Conservation (phyloP, 768 basidiomycete genomes). For the Lentinula guzmanii region DNA sequence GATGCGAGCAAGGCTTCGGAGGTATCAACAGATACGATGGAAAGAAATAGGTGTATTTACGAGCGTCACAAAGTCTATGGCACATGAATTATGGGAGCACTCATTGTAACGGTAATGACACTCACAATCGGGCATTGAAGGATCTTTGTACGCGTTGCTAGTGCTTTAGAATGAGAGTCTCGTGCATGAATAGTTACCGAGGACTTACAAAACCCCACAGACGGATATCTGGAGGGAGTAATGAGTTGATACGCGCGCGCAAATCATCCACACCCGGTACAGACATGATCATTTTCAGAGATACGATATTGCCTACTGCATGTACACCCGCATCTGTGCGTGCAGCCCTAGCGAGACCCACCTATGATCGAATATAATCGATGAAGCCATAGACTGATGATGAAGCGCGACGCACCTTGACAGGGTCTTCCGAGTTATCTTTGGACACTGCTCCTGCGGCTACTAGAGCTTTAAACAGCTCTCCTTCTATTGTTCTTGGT, state of each 20-base stretch:
- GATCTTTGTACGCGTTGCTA: conserved; percentile 54
- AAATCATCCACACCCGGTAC: conserved; percentile 71
- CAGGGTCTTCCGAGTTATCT: conserved; percentile 88
- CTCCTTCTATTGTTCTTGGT: conserved; percentile 82
- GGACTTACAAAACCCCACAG: conserved; percentile 82
- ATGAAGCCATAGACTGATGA: background rate
- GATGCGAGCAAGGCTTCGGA: conserved; percentile 69
- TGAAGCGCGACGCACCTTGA: conserved; percentile 52
- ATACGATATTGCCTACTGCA: conserved; percentile 91
- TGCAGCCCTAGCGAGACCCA: conserved; percentile 81
- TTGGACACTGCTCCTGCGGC: conserved; percentile 89
- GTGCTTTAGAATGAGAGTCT: background rate
- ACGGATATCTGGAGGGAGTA: conserved; percentile 87
- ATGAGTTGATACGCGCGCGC: conserved; percentile 69
- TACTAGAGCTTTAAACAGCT: conserved; percentile 82
- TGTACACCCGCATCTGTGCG: conserved; percentile 97
- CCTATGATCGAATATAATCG: conserved; percentile 34
- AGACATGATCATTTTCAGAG: conserved; percentile 80
- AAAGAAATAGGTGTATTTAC: conserved; percentile 97
- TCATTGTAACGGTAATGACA: conserved; percentile 1
- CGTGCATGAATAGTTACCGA: background rate
- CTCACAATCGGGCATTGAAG: conserved; percentile 73
- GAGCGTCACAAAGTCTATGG: conserved; percentile 81
- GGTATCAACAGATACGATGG: conserved; percentile 91
- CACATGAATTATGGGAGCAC: background rate